Evolutionary conservation across 78 protist genomes (phyloP), one percentile per base, ranked within the genome.

Genomic region (Dictyostelium capitatum): DNA sequence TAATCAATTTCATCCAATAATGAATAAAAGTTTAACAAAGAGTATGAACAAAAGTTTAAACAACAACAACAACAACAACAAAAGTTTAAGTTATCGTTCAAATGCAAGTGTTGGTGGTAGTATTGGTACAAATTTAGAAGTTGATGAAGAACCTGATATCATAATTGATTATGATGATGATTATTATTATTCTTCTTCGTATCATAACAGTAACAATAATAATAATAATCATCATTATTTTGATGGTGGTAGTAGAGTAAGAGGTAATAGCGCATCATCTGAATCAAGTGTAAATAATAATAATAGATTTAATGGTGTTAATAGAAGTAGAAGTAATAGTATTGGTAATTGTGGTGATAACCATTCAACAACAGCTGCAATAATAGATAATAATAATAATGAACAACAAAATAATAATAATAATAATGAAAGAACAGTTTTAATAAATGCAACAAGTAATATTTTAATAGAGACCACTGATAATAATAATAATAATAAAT

Each of bases 111-210:
- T 1, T 1, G 15, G n/a, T 14, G 56, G 56, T 1, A 4, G n/a
- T 12, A 51, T 51, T 12, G 15, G n/a, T 12, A 51, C 56, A 51
- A 51, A 8, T 37, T 3, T 37, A 37, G 43, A 37, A 25, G 41
- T 25, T 62, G 70, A 67, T 32, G 75, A 67, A 67, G 75, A 67
- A 67, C 48, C 41, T 32, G 75, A 67, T 20, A 67, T 67, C 32
- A 67, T 67, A 20, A 67, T 67, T 6, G 75, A 67, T 32, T 67
- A 67, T 32, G 75, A 67, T 15, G 75, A 67, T 4, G 75, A 67
- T 62, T 62, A 67, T 25, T 30, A 32, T 25, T 37, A 32, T 51
- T 51, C 15, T 51, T 12, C 56, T 51, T 51, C 56, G 3, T 51
- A 14, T 12, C 56, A 37, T 2, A 37, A 37, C 2, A 37, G 2